These are phyloP conservation scores for Myxozyma melibiosi DNA, from an alignment of 805 yeast species.

Conservation along the genomic window DNA sequence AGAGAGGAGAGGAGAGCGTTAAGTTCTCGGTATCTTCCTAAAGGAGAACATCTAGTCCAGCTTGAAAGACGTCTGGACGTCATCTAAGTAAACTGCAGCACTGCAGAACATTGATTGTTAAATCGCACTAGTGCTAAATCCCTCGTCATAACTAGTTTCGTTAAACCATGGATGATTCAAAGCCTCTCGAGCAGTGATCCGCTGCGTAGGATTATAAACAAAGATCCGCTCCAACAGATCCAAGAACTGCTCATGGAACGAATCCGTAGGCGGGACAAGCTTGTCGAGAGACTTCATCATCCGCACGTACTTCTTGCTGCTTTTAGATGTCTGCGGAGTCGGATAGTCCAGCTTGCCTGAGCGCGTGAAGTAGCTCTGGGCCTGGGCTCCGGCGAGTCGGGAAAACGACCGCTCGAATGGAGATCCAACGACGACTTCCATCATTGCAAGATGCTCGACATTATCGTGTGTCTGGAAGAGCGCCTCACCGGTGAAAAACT, in stretches of 20 bases:
- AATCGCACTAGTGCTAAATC: conserved; percentile 2
- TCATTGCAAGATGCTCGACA: conserved; percentile 90
- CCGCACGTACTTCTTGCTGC: conserved; percentile 42
- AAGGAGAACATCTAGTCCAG: no score
- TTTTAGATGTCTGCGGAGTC: conserved; percentile 42
- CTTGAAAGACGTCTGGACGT: no score
- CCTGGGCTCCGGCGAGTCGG: conserved; percentile 34
- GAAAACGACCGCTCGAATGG: conserved; percentile 42
- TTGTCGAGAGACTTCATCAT: conserved; percentile 43
- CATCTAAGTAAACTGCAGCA: no score
- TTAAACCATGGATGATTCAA: conserved; percentile 78
- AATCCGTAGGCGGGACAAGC: conserved; percentile 32
- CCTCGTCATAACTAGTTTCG: conserved; percentile 18
- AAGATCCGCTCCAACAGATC: conserved; percentile 69
- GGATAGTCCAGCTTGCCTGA: conserved; percentile 43
- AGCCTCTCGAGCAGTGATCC: conserved; percentile 77
- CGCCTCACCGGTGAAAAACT: conserved; percentile 90
- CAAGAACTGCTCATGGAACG: conserved; percentile 47
- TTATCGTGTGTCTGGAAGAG: conserved; percentile 94
- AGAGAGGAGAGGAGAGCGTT: no score
- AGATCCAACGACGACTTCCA: conserved; percentile 74
- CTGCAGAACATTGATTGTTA: no score
- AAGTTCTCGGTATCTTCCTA: no score
- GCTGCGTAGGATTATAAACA: conserved; percentile 67
- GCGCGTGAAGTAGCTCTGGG: conserved; percentile 38